phyloP scores from a whole-genome alignment of 805 yeast species.

The Ogataea pini region DNA sequence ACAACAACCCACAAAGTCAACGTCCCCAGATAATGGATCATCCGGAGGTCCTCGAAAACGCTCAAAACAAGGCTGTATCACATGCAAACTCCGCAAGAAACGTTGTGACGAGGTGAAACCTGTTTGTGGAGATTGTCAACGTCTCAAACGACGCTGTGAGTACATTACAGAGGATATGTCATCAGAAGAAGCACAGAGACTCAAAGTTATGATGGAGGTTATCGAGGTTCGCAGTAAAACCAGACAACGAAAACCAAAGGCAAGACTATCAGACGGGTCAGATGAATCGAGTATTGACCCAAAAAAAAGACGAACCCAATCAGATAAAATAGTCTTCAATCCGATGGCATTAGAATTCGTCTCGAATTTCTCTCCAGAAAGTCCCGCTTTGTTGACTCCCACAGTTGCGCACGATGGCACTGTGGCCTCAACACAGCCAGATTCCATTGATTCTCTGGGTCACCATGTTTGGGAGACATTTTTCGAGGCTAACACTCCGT shows the following conservation, averaged over 20 bases:
- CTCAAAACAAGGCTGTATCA: conserved; percentile 64
- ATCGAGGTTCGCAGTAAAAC: conserved; percentile 45
- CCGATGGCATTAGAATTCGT: conserved; percentile 29
- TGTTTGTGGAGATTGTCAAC: conserved; percentile 48
- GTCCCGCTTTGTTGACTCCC: too few species aligned
- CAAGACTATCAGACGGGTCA: conserved; percentile 15
- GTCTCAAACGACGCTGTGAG: conserved; percentile 48
- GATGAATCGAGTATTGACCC: not conserved
- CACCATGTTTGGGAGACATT: conserved; percentile 15
- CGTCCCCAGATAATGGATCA: not conserved
- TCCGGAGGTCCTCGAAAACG: conserved; percentile 28
- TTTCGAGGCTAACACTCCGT: conserved; percentile 8
- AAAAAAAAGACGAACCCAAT: not conserved
- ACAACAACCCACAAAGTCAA: not conserved
- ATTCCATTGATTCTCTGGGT: not conserved
- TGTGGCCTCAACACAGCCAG: not conserved
- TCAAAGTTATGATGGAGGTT: conserved; percentile 40
- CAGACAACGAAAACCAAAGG: conserved; percentile 39
- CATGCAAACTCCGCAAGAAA: conserved; percentile 67
- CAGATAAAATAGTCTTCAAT: conserved; percentile 28
- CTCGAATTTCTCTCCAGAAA: not conserved
- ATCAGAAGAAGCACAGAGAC: conserved; percentile 36
- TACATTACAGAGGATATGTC: conserved; percentile 50
- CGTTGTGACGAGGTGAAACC: conserved; percentile 55
- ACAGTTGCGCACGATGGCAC: too few species aligned